These are phyloP conservation scores for Fusarium sp. DNA, from an alignment of 2,329 filamentous ascomycete species.

Conservation along the genomic window DNA sequence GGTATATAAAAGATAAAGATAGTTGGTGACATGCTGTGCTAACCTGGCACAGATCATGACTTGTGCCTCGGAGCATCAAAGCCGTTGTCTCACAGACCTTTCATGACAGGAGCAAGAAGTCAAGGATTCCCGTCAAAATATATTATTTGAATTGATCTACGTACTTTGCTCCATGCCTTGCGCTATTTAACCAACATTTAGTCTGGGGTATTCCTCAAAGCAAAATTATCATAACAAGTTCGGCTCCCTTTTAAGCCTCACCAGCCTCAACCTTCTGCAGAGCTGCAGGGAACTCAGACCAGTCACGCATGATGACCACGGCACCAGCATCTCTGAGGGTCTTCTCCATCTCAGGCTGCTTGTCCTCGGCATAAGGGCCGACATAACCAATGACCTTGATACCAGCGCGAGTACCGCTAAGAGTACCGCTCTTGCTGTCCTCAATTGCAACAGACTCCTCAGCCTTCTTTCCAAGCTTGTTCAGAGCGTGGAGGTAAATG, in stretches of 20 bases:
- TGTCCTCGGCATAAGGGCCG: slow-evolving; percentile 76
- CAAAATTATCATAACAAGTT: slow-evolving; percentile 25
- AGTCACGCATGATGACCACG: slow-evolving; percentile 71
- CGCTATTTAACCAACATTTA: slow-evolving; percentile 25
- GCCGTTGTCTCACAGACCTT: not conserved
- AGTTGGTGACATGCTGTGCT: not conserved
- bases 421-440: slow-evolving; percentile 88
- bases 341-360: slow-evolving; percentile 75
- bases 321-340: slow-evolving; percentile 72
- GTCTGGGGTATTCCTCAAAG: slow-evolving; percentile 43
- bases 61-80: not conserved
- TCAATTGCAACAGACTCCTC: slow-evolving; percentile 84
- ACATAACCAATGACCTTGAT: slow-evolving; percentile 89
- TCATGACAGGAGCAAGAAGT: not conserved
- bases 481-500: slow-evolving; percentile 84
- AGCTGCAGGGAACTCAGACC: slow-evolving; percentile 66
- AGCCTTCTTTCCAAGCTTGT: slow-evolving; percentile 78
- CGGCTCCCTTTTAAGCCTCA: slow-evolving; percentile 44
- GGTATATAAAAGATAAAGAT: not conserved
- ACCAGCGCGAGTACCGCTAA: slow-evolving; percentile 78
- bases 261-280: slow-evolving; percentile 63
- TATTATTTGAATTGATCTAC: slow-evolving; percentile 38
- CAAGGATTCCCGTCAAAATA: not conserved
- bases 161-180: slow-evolving; percentile 7
- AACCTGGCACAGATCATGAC: not conserved